Evolutionary conservation across 129 eudicot species (phyloP), one percentile per base, ranked within the genome.

Genomic region (Tanacetum coccineum): DNA sequence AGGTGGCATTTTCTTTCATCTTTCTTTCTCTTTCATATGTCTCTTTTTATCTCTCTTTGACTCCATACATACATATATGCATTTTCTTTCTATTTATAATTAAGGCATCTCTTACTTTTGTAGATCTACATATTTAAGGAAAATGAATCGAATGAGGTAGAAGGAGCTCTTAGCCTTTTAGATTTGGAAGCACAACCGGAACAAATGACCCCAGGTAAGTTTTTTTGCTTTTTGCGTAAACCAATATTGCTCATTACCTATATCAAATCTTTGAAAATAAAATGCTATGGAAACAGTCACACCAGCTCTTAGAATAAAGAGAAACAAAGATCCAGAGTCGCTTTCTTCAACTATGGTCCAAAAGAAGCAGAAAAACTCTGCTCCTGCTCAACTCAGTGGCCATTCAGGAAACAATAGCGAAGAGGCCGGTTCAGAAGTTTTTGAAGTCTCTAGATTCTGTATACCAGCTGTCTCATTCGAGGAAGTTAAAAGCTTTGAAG

Each of bases 121-220:
- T 75, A 89, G 96, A 82, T 85, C 55, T 85, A 79, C 66, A 76
- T 89, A 36, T 53, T 85, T 63, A 81, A 82, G 71, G 82, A 75
- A 22, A 74, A 79, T 72, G 93, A 83, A 67, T 46, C 76, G 46
- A 69, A 44, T 2, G 87, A 83, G 59, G 82, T 82, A 0, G 85
- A 81, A 75, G 90, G 89, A 70, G 87, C 93, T 81, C 79, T 79
- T 65, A 74, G 85, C 81, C 89, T 83, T 70, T 62, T 85, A 26
- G 76, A 80, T 74, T 75, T 81, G 79, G 93, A 81, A 17, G 62
- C 77, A 9, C 78, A 64, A 13, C 19, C 73, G 1, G 78, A 83
- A 70, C 77, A 69, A 70, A 42, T 7, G 28, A 77, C 71, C 75
- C 78, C 87, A 71, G 90, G 96, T 83, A 67, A 48, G 21, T 25